phyloP scores from a whole-genome alignment of 2,329 filamentous ascomycete genomes.

The Trichophyton simii region DNA sequence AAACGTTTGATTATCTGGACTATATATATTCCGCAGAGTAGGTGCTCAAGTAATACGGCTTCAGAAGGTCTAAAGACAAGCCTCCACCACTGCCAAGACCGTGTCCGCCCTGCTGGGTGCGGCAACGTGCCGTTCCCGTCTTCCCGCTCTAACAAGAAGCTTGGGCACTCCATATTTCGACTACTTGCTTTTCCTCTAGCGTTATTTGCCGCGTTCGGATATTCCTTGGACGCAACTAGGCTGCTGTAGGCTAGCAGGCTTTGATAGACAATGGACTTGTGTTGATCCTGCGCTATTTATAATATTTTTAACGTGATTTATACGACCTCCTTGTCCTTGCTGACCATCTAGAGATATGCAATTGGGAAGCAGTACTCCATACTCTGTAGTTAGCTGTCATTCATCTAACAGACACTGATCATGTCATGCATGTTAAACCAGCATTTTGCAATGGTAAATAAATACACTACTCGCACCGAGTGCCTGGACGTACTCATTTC shows the following conservation, averaged over 20 bases:
- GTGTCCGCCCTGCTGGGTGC: not conserved
- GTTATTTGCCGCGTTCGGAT: not conserved
- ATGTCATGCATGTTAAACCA: no score
- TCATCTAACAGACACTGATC: no score
- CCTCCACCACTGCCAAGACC: not conserved
- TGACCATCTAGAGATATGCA: not conserved
- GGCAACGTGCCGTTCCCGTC: slow-evolving; percentile 3
- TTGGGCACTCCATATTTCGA: not conserved
- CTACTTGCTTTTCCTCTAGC: not conserved
- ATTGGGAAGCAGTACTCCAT: not conserved
- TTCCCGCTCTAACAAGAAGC: not conserved
- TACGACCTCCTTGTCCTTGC: not conserved
- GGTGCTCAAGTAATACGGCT: not conserved
- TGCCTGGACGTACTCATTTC: no score
- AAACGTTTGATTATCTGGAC: not conserved
- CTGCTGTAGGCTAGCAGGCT: not conserved
- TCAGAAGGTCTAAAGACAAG: not conserved
- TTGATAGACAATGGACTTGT: not conserved
- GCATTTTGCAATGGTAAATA: no score
- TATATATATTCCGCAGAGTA: not conserved
- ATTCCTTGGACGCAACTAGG: not conserved
- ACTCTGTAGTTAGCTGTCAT: no score
- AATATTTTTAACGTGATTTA: not conserved
- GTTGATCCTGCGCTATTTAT: not conserved
- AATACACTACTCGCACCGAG: no score